Conservation (phyloP, 257 asterid species). For the Solanum chmielewskii region DNA sequence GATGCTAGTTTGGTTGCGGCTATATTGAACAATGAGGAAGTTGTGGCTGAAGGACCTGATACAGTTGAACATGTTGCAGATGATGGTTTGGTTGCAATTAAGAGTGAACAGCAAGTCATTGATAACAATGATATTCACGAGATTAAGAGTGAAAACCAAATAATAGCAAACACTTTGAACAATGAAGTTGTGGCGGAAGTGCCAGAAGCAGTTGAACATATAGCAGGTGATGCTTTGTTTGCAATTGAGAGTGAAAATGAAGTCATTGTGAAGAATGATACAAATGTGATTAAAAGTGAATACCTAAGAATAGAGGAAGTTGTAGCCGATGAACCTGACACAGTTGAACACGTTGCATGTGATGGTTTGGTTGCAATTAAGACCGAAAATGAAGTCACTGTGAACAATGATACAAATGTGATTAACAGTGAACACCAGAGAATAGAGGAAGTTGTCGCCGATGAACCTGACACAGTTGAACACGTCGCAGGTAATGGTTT, state of each 20-base stretch:
- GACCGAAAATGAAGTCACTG: conserved; percentile 4
- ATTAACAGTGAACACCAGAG: neutral
- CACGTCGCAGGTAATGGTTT: conserved; percentile 4
- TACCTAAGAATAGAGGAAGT: neutral
- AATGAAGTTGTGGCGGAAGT: conserved; percentile 14
- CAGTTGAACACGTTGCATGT: conserved; percentile 12
- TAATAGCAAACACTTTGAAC: neutral
- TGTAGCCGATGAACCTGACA: conserved; percentile 1
- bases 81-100: neutral
- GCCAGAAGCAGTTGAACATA: conserved; percentile 8
- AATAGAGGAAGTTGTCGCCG: conserved; percentile 11
- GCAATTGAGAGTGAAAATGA: conserved; percentile 1
- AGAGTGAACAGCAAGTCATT: neutral
- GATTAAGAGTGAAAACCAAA: neutral
- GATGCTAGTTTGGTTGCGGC: too few species aligned
- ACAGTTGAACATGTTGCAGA: neutral
- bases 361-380: neutral
- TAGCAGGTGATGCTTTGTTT: neutral
- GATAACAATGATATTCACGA: neutral
- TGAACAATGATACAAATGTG: neutral
- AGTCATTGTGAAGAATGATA: neutral
- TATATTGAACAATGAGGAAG: too few species aligned
- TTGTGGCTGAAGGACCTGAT: too few species aligned
- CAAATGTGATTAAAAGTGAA: neutral
- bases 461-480: conserved; percentile 11